Base-by-base conservation (phyloP, 441 rosid species). In the Euphorbia corollata region DNA sequence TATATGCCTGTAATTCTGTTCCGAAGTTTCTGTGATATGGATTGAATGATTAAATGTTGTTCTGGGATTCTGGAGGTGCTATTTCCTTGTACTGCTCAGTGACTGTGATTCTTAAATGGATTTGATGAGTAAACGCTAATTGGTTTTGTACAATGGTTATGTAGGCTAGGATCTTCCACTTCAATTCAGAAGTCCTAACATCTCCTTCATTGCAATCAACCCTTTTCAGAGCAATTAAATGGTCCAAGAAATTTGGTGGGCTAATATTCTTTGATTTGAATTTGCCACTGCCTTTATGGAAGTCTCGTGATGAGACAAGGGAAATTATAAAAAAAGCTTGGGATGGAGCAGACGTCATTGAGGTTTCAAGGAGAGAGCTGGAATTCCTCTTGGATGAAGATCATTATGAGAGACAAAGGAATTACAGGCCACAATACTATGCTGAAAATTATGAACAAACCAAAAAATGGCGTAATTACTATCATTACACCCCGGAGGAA, bases 161-260 rank as follows among this genome's bases (percentile, higher is more conserved):
- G 83, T 88, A 88, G 97, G 96, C 98, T 12, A 87, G 87, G 78
- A 83, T 92, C 61, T 82, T 92, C 74, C 94, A 92, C 71, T 92
- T 88, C 79, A 86, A 81, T 76, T 85, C 98, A n/a, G 91, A 80
- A 78, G 92, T 83, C 72, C 73, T 90, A 60, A 81, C 81, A 4
- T 86, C 89, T 50, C 81, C 87, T 23, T 80, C 81, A 5, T 80
- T 88, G 96, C 67, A 72, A 50, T 65, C 78, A 0, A 71, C 97
- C 6, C 87, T 92, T 18, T 81, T 74, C 10, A 83, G 66, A 76
- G 92, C 96, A 16, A 86, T 92, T 61, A 80, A 75, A 20, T 83
- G 75, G 84, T 92, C 90, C 36, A 86, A 86, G 70, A 87, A 86
- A 68, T 92, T 81, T 67, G 96, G 97, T 34, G 93, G 91, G 63